phyloP scores from a whole-genome alignment of 1,139 yeast genomes.

The Zygosaccharomyces pseudobailii region DNA sequence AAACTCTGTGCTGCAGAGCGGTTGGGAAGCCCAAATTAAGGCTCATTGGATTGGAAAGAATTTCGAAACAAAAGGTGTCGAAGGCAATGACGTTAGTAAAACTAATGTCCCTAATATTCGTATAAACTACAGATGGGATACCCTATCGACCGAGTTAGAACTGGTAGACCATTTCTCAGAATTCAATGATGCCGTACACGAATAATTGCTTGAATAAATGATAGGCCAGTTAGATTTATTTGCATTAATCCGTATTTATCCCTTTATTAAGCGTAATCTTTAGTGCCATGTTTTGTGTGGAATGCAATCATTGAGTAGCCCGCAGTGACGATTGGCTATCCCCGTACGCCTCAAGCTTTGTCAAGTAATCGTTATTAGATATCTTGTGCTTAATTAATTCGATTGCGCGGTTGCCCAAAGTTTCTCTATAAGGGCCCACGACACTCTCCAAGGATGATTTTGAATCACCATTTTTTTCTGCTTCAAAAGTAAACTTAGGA shows the following conservation, averaged over 20 bases:
- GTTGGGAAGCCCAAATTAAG: conserved; percentile 82
- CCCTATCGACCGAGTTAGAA: conserved; percentile 68
- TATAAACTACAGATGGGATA: conserved; percentile 74
- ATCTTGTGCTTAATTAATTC: conserved; percentile 17
- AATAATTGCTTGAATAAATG: neutral
- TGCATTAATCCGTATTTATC: neutral
- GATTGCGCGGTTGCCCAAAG: conserved; percentile 11
- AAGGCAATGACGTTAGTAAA: conserved; percentile 85
- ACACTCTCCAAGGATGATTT: neutral
- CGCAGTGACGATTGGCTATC: conserved; percentile 7
- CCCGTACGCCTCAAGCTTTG: conserved; percentile 17
- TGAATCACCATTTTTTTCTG: neutral
- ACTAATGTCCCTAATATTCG: conserved; percentile 92
- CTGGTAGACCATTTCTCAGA: conserved; percentile 59
- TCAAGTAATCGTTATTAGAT: conserved; percentile 16
- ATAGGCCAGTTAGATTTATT: neutral
- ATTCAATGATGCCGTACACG: conserved; percentile 10
- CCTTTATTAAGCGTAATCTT: neutral
- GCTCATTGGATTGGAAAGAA: conserved; percentile 87
- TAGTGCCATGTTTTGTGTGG: neutral
- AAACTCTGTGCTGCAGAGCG: conserved; percentile 84
- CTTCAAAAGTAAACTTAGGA: neutral
- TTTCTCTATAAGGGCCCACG: conserved; percentile 20
- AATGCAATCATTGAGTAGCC: neutral
- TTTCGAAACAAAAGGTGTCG: conserved; percentile 57